Conservation (phyloP, 371 early-diverging fungal species). For the Rhizopus sp. region DNA sequence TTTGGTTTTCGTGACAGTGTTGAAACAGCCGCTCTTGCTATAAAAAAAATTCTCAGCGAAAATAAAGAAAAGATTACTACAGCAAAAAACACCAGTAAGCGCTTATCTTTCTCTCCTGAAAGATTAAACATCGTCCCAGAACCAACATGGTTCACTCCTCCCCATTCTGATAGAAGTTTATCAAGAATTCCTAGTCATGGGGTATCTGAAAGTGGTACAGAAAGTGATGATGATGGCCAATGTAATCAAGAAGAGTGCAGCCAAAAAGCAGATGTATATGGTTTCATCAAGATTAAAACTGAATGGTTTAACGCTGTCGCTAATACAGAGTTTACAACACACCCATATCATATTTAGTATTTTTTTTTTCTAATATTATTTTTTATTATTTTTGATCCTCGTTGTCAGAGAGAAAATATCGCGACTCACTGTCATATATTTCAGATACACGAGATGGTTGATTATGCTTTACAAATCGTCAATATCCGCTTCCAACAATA, state of each 20-base stretch:
- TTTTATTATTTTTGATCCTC: slow-evolving; percentile 5
- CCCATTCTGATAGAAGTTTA: slow-evolving; percentile 8
- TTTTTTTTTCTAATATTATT: slow-evolving; percentile 3
- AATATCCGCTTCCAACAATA: no score
- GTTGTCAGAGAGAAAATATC: slow-evolving; percentile 7
- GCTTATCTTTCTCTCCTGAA: slow-evolving; percentile 5
- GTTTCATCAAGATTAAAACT: slow-evolving; percentile 16
- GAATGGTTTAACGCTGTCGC: slow-evolving; percentile 7
- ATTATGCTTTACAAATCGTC: neutral
- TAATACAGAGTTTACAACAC: slow-evolving; percentile 6
- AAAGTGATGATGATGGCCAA: slow-evolving; percentile 10
- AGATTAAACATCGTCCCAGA: slow-evolving; percentile 12
- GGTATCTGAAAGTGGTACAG: slow-evolving; percentile 8
- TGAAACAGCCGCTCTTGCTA: neutral
- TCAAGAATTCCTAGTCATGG: slow-evolving; percentile 10
- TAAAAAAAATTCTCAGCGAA: neutral
- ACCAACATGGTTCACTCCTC: slow-evolving; percentile 14
- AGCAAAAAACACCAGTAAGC: neutral
- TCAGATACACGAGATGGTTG: slow-evolving; percentile 2
- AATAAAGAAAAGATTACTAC: neutral
- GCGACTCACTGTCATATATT: slow-evolving; percentile 1
- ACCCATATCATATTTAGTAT: slow-evolving; percentile 7
- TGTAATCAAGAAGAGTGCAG: slow-evolving; percentile 2
- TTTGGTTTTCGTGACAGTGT: neutral
- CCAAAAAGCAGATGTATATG: slow-evolving; percentile 10